These are phyloP conservation scores for Calonectria henricotiae DNA, from an alignment of 2,329 filamentous ascomycete genomes.

Conservation along the genomic window DNA sequence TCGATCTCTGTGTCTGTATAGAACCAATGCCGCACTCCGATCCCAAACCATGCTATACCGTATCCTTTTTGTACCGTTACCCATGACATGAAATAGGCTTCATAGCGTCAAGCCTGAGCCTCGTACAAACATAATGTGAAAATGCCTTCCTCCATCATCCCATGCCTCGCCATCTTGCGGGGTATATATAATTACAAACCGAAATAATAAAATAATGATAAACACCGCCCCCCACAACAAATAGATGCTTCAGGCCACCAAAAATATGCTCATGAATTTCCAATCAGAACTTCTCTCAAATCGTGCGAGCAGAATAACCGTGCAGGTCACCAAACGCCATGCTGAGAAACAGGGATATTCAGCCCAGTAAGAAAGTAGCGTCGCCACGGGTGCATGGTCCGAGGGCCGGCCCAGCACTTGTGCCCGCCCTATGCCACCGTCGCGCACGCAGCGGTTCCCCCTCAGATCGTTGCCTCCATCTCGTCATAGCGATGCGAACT, in stretches of 20 bases:
- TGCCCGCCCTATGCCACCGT: slow-evolving; percentile 33
- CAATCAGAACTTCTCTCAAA: slow-evolving; percentile 4
- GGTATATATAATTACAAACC: slow-evolving; percentile 41
- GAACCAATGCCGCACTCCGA: slow-evolving; percentile 27
- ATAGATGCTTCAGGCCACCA: slow-evolving; percentile 30
- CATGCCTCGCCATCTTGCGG: slow-evolving; percentile 39
- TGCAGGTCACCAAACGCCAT: slow-evolving; percentile 42
- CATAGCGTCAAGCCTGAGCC: slow-evolving; percentile 49
- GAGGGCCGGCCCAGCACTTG: slow-evolving; percentile 31
- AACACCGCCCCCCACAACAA: slow-evolving; percentile 21
- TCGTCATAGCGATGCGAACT: slow-evolving; percentile 36
- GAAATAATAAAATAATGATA: slow-evolving; percentile 9
- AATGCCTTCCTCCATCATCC: slow-evolving; percentile 40
- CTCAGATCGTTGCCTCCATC: slow-evolving; percentile 40
- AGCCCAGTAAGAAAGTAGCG: slow-evolving; percentile 53
- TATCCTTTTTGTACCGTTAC: slow-evolving; percentile 52
- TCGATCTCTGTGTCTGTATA: slow-evolving; percentile 28
- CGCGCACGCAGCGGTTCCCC: slow-evolving; percentile 38
- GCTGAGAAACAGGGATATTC: slow-evolving; percentile 46
- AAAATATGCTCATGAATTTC: slow-evolving; percentile 35
- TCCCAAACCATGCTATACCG: slow-evolving; percentile 38
- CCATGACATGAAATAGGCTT: slow-evolving; percentile 50
- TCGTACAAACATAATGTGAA: slow-evolving; percentile 48
- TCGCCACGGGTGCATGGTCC: slow-evolving; percentile 43
- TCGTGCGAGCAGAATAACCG: slow-evolving; percentile 43